Conservation (phyloP, 2,329 filamentous ascomycete species). For the Apiospora rasikravindrae region DNA sequence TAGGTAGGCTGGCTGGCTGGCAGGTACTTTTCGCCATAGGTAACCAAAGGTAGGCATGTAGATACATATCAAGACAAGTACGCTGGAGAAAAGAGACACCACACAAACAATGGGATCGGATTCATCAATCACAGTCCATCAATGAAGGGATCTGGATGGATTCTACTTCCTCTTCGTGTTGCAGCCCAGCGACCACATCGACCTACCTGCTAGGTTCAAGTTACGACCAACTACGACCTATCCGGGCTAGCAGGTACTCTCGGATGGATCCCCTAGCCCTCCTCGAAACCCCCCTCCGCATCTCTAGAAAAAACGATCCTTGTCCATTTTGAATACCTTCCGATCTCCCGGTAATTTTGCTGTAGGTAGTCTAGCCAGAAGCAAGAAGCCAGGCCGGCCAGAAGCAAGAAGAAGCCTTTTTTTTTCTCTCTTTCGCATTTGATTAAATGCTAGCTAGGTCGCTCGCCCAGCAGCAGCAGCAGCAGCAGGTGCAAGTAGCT, state of each 20-base stretch:
- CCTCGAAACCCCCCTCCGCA: conserved; percentile 11
- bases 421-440: neutral
- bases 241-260: neutral
- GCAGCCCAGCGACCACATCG: too few relatives aligned
- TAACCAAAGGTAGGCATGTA: too few relatives aligned
- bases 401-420: too few relatives aligned
- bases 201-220: too few relatives aligned
- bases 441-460: neutral
- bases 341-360: conserved; percentile 14
- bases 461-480: neutral
- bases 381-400: neutral
- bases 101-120: too few relatives aligned
- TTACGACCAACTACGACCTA: neutral
- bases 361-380: conserved; percentile 2
- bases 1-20: too few relatives aligned
- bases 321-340: conserved; percentile 10
- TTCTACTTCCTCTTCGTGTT: too few relatives aligned
- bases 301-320: conserved; percentile 14
- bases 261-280: conserved; percentile 11
- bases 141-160: too few relatives aligned
- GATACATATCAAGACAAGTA: too few relatives aligned
- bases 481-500: neutral
- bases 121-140: too few relatives aligned
- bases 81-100: too few relatives aligned
- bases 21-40: too few relatives aligned